Base-by-base conservation (phyloP, 2,329 filamentous ascomycete genomes). In the Aphanoascus verrucosus region DNA sequence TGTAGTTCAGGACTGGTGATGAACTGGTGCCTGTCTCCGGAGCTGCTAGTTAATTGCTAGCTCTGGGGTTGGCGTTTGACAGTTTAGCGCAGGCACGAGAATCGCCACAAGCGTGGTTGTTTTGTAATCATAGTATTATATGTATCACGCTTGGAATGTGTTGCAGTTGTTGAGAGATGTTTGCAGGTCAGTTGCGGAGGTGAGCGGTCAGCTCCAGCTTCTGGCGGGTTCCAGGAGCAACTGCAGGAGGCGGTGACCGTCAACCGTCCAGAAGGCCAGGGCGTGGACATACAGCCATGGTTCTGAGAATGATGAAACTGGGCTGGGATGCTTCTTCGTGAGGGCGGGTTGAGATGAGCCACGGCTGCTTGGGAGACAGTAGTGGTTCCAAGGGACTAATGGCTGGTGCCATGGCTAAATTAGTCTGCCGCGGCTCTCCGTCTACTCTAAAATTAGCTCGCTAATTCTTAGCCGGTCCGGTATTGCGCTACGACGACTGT, bases 61-160 rank as follows among this genome's bases (percentile, higher is more conserved):
- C 31, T 37, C 50, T 52, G 32, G 50, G 41, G 43, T 34, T 34
- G 32, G 50, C 50, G 43, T 34, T 34, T 40, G 23, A 15, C 19
- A 23, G 23, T 5, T 34, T 52, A 52, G 50, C 38, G 31, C 49
- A 52, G 50, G 50, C 42, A 52, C 41, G 14, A 46, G 23, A 46
- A 44, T n/a, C 35, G 19, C 42, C 41, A 46, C 31, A 53, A 49
- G 51, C 51, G 43, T 48, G 51, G 51, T 42, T 53, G 51, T 53
- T 49, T 42, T 34, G 51, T 53, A 53, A 48, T 53, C 48, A 40
- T 53, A 44, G 50, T 52, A n/a, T n/a, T n/a, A n/a, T n/a, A n/a
- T n/a, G n/a, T n/a, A 52, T 40, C 42, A 45, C 50, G 50, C 50
- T 52, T 52, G 50, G 14, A 48, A 32, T 1, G 5, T 15, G 15